Percentiles rank a stretch among this genome's conserved stretches.
Evolutionary conservation across 2,329 filamentous ascomycete species (phyloP).

Genomic region (Rhynchosporium agropyri): DNA sequence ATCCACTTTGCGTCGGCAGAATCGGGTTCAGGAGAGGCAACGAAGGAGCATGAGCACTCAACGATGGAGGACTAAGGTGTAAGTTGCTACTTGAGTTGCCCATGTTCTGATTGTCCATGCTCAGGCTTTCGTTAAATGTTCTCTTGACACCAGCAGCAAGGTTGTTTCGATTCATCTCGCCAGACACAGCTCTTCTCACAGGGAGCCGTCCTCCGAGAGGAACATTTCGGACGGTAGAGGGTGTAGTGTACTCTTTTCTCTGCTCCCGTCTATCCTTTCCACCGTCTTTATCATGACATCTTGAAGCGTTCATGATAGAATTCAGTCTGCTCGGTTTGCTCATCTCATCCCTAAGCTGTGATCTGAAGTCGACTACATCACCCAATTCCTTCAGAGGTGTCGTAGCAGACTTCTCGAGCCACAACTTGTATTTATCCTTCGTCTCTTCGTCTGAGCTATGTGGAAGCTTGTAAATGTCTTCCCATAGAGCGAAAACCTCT

Average conservation of each 20-base stretch:
- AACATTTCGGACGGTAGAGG: background rate
- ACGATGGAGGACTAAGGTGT: background rate
- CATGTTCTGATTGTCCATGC: background rate
- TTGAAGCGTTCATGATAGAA: constrained; percentile 5
- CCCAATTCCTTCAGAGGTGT: constrained; percentile 19
- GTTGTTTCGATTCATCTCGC: background rate
- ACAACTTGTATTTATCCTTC: background rate
- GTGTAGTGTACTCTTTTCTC: background rate
- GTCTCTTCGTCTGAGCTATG: background rate
- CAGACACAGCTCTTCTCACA: background rate
- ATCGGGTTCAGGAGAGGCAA: background rate
- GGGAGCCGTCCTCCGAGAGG: background rate
- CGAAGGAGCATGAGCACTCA: background rate
- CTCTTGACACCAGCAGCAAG: background rate
- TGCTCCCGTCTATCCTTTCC: background rate
- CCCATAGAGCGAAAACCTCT: background rate
- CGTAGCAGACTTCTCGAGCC: background rate
- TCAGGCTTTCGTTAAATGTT: background rate
- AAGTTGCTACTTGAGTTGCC: background rate
- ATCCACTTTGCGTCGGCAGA: constrained; percentile 6
- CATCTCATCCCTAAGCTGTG: background rate
- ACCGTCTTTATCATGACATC: background rate
- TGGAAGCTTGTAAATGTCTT: constrained; percentile 1
- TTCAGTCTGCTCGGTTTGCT: background rate
- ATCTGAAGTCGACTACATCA: constrained; percentile 3